Evolutionary conservation across 228 moss, liverwort and hornwort genomes (phyloP).

Genomic region (Sphagnum fallax): DNA sequence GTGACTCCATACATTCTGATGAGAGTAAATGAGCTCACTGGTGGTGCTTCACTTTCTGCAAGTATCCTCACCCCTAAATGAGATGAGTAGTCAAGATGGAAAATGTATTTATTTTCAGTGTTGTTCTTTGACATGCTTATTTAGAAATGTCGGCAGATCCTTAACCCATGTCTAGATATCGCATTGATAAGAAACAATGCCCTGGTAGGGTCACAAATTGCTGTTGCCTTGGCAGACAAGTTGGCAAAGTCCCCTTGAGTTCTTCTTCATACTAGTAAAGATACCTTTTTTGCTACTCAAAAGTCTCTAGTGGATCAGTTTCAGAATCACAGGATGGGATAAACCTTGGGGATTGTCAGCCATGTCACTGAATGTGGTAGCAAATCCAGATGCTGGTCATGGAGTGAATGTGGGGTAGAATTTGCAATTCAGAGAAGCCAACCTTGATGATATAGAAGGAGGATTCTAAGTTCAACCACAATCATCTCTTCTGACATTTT

Average conservation of each 20-base stretch:
- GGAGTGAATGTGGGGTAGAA: too few species aligned
- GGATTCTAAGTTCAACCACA: too few species aligned
- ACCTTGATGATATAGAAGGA: too few species aligned
- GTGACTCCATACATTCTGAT: slow-evolving; percentile 75
- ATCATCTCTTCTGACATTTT: too few species aligned
- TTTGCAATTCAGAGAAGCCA: too few species aligned
- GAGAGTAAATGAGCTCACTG: slow-evolving; percentile 86
- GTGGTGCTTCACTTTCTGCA: slow-evolving; percentile 71
- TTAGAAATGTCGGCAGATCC: background rate
- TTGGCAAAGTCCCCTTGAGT: background rate
- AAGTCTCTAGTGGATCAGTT: too few species aligned
- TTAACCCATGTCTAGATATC: slow-evolving; percentile 55
- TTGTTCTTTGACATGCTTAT: background rate
- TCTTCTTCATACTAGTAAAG: too few species aligned
- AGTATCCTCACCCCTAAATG: slow-evolving; percentile 52
- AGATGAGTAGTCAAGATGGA: background rate
- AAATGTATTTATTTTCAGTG: background rate
- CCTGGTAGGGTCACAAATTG: slow-evolving; percentile 57
- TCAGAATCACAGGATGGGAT: too few species aligned
- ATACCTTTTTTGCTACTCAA: too few species aligned
- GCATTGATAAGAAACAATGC: slow-evolving; percentile 85
- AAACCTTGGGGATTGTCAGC: too few species aligned
- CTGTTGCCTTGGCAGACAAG: slow-evolving; percentile 15
- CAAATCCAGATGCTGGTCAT: too few species aligned
- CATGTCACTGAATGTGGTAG: too few species aligned